Evolutionary conservation across 257 asterid species (phyloP).

Genomic region (Plectranthus barbatus): DNA sequence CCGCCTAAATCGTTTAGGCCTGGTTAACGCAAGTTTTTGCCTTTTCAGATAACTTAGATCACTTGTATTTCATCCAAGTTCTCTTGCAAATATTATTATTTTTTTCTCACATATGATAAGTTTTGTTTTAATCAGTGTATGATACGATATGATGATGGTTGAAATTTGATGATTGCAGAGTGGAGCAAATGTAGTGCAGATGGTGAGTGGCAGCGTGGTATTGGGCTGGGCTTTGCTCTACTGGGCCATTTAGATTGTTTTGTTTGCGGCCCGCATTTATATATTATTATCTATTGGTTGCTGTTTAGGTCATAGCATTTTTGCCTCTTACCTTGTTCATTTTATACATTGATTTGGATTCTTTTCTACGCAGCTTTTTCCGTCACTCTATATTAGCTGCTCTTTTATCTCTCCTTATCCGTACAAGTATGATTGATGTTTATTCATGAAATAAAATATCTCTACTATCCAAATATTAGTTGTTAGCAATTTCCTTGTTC

Average conservation of each 20-base stretch:
- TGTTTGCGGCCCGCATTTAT: conserved; percentile 8
- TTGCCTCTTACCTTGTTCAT: conserved; percentile 16
- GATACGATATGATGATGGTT: no score
- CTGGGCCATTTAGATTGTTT: conserved; percentile 26
- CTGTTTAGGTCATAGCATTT: conserved; percentile 18
- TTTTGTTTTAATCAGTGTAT: no score
- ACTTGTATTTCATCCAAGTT: no score
- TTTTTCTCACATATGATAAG: not conserved
- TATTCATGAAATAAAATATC: no score
- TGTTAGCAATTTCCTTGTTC: no score
- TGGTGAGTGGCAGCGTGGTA: conserved; percentile 24
- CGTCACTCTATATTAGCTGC: conserved; percentile 12
- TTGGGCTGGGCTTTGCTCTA: conserved; percentile 43
- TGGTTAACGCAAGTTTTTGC: no score
- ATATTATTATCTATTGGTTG: conserved; percentile 1
- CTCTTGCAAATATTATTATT: no score
- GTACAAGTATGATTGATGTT: not conserved
- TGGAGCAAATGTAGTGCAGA: conserved; percentile 36
- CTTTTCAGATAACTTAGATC: no score
- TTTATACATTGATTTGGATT: conserved; percentile 44
- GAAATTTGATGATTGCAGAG: conserved; percentile 41
- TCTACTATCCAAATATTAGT: no score
- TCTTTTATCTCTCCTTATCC: not conserved
- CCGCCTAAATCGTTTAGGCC: no score
- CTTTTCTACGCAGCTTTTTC: no score